Base-by-base conservation (phyloP, 208 protist genomes). In the Wallacemonas rigidus region DNA sequence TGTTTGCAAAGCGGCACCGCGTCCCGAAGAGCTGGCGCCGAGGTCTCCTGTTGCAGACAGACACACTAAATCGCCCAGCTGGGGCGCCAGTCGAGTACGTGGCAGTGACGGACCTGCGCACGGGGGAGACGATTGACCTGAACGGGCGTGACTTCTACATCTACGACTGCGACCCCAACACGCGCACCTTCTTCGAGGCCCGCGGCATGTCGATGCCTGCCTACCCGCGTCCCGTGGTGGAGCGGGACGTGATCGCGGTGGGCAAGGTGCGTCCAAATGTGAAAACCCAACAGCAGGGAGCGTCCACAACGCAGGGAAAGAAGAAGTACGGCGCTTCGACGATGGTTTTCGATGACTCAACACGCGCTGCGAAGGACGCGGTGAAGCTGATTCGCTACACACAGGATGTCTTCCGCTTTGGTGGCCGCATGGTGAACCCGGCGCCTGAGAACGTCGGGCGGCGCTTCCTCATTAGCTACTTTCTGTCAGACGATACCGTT, bases 401-500 rank as follows among this genome's bases (percentile, higher is more conserved):
- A 8, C 85, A 97, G 44, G 92, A 98, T 75, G 85, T 94, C 40
- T 92, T 99, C 38, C 95, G 94, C 65, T 98, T 98, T 77, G 72
- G 79, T 12, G 95, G 89, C 39, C 75, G 80, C 44, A 62, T 94
- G 67, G 83, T 79, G 54, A 76, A 91, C 8, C 82, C 82, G 8
- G 69, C 62, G 35, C 67, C 75, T 8, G 71, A 75, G n/a, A 92
- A 98, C 79, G 77, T 74, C 38, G 88, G 83, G 35, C 75, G 96
- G 47, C 51, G 60, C 17, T 98, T 98, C 71, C 77, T 98, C 44
- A 69, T 98, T 35, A 89, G 89, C 75, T 98, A 95, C 81, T 98
- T 98, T 78, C 90, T 98, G 2, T 89, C 92, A 11, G 98, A 99
- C 74, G 96, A 98, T 78, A 98, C 98, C 41, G 86, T 99, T 14